Evolutionary conservation across 306 rosid genomes (phyloP).

Genomic region (Hippophae rhamnoides): DNA sequence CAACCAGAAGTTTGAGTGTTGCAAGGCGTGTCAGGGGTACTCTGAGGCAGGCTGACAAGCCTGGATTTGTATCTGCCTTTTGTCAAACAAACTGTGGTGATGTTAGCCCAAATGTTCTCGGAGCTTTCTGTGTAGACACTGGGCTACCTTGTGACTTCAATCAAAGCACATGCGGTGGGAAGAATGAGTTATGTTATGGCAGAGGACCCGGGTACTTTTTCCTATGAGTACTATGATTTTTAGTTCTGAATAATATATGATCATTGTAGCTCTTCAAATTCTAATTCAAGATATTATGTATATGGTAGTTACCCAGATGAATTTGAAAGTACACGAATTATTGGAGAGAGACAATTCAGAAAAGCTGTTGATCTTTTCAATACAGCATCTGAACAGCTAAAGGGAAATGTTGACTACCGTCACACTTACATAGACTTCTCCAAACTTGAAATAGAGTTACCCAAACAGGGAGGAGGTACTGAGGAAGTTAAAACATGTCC

Average conservation of each 20-base stretch:
- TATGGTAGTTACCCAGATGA: constrained; percentile 80
- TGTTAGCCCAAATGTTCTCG: constrained; percentile 92
- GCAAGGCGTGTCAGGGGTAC: constrained; percentile 68
- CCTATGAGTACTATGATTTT: constrained; percentile 6
- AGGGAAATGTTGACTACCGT: constrained; percentile 65
- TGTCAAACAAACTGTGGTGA: constrained; percentile 95
- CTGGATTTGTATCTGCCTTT: constrained; percentile 79
- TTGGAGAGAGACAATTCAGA: constrained; percentile 74
- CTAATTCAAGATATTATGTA: constrained; percentile 15
- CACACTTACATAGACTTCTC: constrained; percentile 78
- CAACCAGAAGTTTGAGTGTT: constrained; percentile 38
- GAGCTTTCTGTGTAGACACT: constrained; percentile 72
- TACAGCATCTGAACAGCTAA: constrained; percentile 54
- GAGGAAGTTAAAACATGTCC: constrained; percentile 74
- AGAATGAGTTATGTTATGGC: constrained; percentile 77
- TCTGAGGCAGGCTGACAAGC: constrained; percentile 46
- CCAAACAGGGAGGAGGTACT: constrained; percentile 38
- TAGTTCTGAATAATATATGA: not conserved
- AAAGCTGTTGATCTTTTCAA: constrained; percentile 72
- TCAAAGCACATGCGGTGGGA: constrained; percentile 90
- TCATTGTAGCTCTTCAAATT: constrained; percentile 1
- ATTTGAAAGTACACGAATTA: constrained; percentile 87
- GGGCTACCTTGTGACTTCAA: constrained; percentile 93
- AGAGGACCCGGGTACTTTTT: constrained; percentile 80
- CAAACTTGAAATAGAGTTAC: constrained; percentile 51